Evolutionary conservation across 1,139 yeast species (phyloP).

Genomic region (Geotrichum candidum): DNA sequence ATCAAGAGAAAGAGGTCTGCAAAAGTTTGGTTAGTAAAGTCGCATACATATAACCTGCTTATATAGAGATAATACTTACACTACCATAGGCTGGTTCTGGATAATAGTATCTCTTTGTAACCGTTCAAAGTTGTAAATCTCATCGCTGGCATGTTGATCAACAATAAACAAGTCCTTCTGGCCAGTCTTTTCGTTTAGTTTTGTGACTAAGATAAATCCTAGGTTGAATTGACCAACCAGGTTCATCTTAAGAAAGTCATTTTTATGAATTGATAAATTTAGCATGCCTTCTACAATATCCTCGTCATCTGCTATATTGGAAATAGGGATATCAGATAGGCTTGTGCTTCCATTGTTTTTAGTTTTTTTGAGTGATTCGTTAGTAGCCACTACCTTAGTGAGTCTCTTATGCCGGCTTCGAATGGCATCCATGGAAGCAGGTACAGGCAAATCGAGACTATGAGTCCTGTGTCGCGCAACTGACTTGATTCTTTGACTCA

Average conservation of each 20-base stretch:
- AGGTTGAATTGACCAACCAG: conserved; percentile 88
- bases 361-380: not conserved
- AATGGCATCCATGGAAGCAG: conserved; percentile 3
- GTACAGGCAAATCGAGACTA: conserved; percentile 10
- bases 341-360: not conserved
- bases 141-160: conserved; percentile 98
- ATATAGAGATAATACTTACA: conserved; percentile 16
- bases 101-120: conserved; percentile 51
- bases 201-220: conserved; percentile 76
- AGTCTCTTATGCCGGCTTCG: not conserved
- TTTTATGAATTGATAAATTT: conserved; percentile 30
- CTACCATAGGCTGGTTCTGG: conserved; percentile 64
- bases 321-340: conserved; percentile 11
- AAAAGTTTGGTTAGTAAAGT: conserved; percentile 1
- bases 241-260: conserved; percentile 53
- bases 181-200: conserved; percentile 30
- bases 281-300: conserved; percentile 42
- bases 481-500: conserved; percentile 1
- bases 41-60: not conserved
- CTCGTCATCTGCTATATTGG: conserved; percentile 39
- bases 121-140: conserved; percentile 80
- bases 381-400: conserved; percentile 17
- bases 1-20: conserved; percentile 51
- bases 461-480: conserved; percentile 7
- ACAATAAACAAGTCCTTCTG: conserved; percentile 63